Evolutionary conservation across 441 rosid species (phyloP).

Genomic region (Manihot esculenta): DNA sequence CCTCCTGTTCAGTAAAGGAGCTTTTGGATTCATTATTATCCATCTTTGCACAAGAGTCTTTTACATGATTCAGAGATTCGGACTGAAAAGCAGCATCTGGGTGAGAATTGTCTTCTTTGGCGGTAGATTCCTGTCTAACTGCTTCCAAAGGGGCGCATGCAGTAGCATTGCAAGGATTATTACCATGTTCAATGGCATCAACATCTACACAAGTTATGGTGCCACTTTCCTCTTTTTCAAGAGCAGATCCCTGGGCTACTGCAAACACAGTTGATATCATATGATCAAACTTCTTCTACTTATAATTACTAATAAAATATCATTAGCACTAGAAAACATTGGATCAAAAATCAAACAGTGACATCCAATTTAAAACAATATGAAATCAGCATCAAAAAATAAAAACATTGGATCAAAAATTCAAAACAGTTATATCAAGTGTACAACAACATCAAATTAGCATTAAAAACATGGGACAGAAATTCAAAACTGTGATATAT

Average conservation of each 20-base stretch:
- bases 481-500: too few species aligned
- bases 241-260: slow-evolving; percentile 45
- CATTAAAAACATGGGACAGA: background rate
- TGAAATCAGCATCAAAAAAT: too few species aligned
- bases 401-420: too few species aligned
- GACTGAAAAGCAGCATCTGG: slow-evolving; percentile 29
- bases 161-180: slow-evolving; percentile 25
- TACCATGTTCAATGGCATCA: slow-evolving; percentile 37
- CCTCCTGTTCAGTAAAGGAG: slow-evolving; percentile 35
- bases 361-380: too few species aligned
- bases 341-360: too few species aligned
- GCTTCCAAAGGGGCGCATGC: slow-evolving; percentile 11
- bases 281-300: background rate
- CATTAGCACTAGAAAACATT: too few species aligned
- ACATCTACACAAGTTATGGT: slow-evolving; percentile 37
- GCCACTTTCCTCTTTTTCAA: slow-evolving; percentile 31
- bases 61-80: slow-evolving; percentile 32
- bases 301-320: background rate
- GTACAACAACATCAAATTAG: background rate
- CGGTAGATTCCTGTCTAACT: slow-evolving; percentile 23
- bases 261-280: slow-evolving; percentile 23
- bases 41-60: slow-evolving; percentile 24
- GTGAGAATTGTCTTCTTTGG: slow-evolving; percentile 32
- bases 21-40: slow-evolving; percentile 36
- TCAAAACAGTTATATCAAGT: too few species aligned